Evolutionary conservation across 257 asterid species (phyloP), one percentile per base, ranked within the genome.

Genomic region (Plectranthus barbatus): DNA sequence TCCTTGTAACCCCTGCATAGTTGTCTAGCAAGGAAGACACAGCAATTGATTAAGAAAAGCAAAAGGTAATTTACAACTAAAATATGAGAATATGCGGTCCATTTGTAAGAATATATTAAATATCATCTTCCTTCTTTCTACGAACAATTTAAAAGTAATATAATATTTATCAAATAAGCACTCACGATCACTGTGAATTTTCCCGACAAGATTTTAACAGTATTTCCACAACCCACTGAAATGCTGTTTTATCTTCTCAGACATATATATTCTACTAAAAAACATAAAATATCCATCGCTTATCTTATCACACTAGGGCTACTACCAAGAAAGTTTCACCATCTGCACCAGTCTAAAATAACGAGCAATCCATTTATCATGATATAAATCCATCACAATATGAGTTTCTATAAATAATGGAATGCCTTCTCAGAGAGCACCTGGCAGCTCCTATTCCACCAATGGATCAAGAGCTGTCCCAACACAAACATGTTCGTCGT

Each of bases 1-100:
- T 31, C 97, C 99, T 84, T 86, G 88, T 71, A 93, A 81, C 56
- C 99, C 99, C 84, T 93, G 99, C 96, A 93, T 87, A 68, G 95
- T 79, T 31, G 91, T 95, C 99, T 93, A 55, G 55, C 58, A 59
- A 40, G 64, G 44, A 78, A 19, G 52, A 65, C 23, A 26, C 58
- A 61, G 68, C 19, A 54, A 39, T 33, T 55, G 62, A 29, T 60
- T 47, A 29, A 23, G 47, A 48, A 64, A 54, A 52, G 44, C 42
- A 67, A 58, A 65, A 52, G 17, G 21, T 18, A 56, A 41, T 17
- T 40, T 20, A 31, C 66, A 50, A 47, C 40, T 47, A 40, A 59
- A 54, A 31, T 29, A 39, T 49, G 64, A 64, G 14, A 50, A 66
- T 48, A 49, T 13, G 24, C 23, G 44, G 33, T 19, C 36, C 41